Conservation (phyloP, 2,329 filamentous ascomycete genomes). For the Xylariaceae sp. region DNA sequence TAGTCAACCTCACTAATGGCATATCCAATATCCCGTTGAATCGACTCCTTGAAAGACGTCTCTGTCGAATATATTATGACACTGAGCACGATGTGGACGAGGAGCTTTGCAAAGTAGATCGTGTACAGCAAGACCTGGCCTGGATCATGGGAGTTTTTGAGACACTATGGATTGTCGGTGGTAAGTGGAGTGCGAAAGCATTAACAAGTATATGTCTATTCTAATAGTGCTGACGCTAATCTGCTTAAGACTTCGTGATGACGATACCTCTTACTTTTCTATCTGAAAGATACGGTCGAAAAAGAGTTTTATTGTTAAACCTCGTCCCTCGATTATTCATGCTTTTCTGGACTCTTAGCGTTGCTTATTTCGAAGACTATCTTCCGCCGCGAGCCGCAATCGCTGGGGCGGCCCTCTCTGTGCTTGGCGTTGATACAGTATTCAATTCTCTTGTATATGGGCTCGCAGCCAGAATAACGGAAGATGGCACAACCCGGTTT, state of each 20-base stretch:
- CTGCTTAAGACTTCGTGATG: constrained; percentile 52
- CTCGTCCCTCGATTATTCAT: constrained; percentile 50
- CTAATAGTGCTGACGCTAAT: constrained; percentile 4
- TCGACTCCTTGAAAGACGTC: constrained; percentile 53
- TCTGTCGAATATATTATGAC: constrained; percentile 59
- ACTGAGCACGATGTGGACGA: constrained; percentile 54
- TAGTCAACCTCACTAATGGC: constrained; percentile 56
- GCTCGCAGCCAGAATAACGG: constrained; percentile 52
- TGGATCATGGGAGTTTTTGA: constrained; percentile 60
- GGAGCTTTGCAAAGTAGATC: constrained; percentile 59
- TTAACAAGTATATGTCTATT: background rate
- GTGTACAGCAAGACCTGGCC: constrained; percentile 58
- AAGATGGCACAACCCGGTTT: constrained; percentile 49
- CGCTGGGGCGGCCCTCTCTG: constrained; percentile 50
- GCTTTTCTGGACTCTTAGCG: constrained; percentile 49
- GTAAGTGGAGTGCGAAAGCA: constrained; percentile 39
- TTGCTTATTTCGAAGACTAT: constrained; percentile 47
- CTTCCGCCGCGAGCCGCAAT: constrained; percentile 50
- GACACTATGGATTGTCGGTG: constrained; percentile 56
- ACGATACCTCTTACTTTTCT: constrained; percentile 56
- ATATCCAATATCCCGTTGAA: constrained; percentile 57
- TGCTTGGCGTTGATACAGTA: constrained; percentile 58
- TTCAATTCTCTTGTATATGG: constrained; percentile 58
- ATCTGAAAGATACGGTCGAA: constrained; percentile 51
- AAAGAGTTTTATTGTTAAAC: constrained; percentile 51